Evolutionary conservation across 441 rosid species (phyloP), one percentile per base, ranked within the genome.

Genomic region (Euphorbia schlechtendalii): DNA sequence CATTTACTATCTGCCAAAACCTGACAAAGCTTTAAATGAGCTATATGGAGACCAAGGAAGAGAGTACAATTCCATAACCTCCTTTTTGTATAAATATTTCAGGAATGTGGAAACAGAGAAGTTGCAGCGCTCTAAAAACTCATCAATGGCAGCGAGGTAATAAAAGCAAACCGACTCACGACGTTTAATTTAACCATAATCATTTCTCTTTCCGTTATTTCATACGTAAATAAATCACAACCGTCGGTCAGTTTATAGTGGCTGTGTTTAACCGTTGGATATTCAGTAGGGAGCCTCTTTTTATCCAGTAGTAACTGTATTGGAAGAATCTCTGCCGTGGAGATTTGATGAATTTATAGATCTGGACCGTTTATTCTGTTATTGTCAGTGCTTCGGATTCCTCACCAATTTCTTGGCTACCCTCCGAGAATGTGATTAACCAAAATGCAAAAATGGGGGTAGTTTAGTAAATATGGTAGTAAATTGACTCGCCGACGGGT

Each of bases 91-190:
- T 22, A 61, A 65, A 53, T 22, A 61, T 67, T 56, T 25, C 64
- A 89, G 91, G 78, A 84, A 79, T 63, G 70, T 72, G 63, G 82
- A 76, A 69, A 74, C 76, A 61, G 86, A 81, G 82, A 49, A 71
- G 82, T 24, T 74, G 72, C 79, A 72, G 81, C 79, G 83, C 83
- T 84, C 80, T 40, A 78, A 59, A 69, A 79, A 74, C 88, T 70
- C 93, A 75, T 66, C 87, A 73, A 86, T 86, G 93, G 89, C 74
- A 65, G 78, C 59, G 15, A 86, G 89, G 95, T 88, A 78, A 73
- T 61, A 28, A 48, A 64, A 36, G 1, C 11, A n/a, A 36, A 8
- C 18, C 24, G 36, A 27, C 38, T 58, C 48, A n/a, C n/a, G n/a
- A n/a, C n/a, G n/a, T n/a, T n/a, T n/a, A n/a, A n/a, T n/a, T n/a